These are phyloP conservation scores for Cucurbita maxima DNA, from an alignment of 306 rosid species.

Conservation along the genomic window DNA sequence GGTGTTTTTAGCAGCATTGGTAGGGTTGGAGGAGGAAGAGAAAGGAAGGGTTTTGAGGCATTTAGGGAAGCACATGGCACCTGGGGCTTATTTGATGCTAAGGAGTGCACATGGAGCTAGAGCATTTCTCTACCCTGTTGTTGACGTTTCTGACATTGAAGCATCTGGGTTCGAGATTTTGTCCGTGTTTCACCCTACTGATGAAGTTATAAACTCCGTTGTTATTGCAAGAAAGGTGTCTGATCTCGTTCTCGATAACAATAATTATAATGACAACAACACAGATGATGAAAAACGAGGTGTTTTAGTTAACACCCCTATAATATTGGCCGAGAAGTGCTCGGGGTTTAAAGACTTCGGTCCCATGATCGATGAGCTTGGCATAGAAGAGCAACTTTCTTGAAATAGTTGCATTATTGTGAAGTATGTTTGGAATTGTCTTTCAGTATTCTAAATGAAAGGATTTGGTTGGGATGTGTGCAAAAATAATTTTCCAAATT, in stretches of 20 bases:
- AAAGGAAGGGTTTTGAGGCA: slow-evolving; percentile 13
- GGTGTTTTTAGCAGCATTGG: slow-evolving; percentile 23
- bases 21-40: slow-evolving; percentile 19
- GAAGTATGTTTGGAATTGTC: too few species aligned
- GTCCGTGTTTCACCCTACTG: slow-evolving; percentile 19
- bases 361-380: not conserved
- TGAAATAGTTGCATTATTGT: not conserved
- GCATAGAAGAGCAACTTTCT: not conserved
- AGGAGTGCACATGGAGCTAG: slow-evolving; percentile 30
- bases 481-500: not conserved
- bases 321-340: not conserved
- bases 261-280: not conserved
- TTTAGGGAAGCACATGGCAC: slow-evolving; percentile 16
- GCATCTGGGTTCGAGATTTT: slow-evolving; percentile 16
- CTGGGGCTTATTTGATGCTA: slow-evolving; percentile 15
- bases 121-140: slow-evolving; percentile 21
- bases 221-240: slow-evolving; percentile 11
- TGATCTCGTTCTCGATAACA: not conserved
- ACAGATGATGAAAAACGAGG: not conserved
- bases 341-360: not conserved
- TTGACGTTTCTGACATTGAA: slow-evolving; percentile 14
- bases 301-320: not conserved
- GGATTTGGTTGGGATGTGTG: not conserved
- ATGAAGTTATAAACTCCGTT: slow-evolving; percentile 24
- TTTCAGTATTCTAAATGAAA: too few species aligned